Conservation (phyloP, 306 rosid species). For the Acacia melanoxylon region DNA sequence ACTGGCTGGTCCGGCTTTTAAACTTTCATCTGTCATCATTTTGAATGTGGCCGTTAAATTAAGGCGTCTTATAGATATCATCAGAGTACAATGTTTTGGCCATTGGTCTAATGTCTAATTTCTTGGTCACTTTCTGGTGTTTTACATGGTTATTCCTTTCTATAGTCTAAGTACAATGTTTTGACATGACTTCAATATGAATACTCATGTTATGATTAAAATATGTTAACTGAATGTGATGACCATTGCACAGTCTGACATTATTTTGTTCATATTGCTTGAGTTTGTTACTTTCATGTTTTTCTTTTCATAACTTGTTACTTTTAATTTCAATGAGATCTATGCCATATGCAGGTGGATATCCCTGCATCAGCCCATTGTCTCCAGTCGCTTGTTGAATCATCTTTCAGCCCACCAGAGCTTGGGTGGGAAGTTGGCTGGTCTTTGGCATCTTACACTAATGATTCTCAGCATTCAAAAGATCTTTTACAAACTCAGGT, state of each 20-base stretch:
- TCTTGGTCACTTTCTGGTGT: not conserved
- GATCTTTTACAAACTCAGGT: slow-evolving; percentile 56
- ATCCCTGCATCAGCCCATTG: slow-evolving; percentile 67
- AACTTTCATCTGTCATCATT: slow-evolving; percentile 4
- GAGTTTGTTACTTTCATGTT: not conserved
- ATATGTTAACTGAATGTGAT: not conserved
- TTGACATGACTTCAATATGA: not conserved
- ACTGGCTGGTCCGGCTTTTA: slow-evolving; percentile 1
- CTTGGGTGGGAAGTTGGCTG: slow-evolving; percentile 94
- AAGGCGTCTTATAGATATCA: not conserved
- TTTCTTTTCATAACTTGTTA: not conserved
- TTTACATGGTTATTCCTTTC: slow-evolving; percentile 22
- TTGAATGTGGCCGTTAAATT: slow-evolving; percentile 7
- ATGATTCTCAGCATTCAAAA: slow-evolving; percentile 44
- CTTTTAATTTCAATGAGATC: slow-evolving; percentile 25
- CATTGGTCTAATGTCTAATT: slow-evolving; percentile 22
- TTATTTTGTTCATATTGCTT: slow-evolving; percentile 10
- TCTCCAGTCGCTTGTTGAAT: slow-evolving; percentile 72
- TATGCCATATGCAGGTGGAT: slow-evolving; percentile 55
- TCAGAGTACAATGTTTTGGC: not conserved
- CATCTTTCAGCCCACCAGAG: slow-evolving; percentile 64
- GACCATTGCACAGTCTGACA: not conserved
- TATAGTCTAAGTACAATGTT: not conserved
- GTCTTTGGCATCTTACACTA: slow-evolving; percentile 76
- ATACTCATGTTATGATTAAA: not conserved